Conservation (phyloP, 208 protist species). For the Crithidia sp. region DNA sequence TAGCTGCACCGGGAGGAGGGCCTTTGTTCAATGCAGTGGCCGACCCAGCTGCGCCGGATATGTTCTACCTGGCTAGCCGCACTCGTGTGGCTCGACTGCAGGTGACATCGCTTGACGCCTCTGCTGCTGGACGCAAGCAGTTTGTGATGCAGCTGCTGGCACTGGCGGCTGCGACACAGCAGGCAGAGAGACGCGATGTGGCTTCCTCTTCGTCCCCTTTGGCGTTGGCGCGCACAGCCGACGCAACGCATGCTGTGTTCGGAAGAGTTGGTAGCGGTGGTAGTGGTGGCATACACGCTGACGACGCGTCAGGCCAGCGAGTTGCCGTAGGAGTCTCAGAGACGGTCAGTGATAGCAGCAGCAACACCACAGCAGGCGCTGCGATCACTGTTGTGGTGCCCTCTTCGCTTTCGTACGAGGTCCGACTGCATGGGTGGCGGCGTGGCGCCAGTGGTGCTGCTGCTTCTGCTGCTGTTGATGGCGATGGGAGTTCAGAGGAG, state of each 20-base stretch:
- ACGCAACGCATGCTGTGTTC: not conserved
- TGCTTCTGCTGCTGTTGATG: no score
- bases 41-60: conserved; percentile 13
- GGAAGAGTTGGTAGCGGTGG: not conserved
- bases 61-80: conserved; percentile 26
- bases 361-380: not conserved
- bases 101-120: not conserved
- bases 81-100: conserved; percentile 15
- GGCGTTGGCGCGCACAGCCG: no score
- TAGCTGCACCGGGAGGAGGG: not conserved
- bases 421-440: conserved; percentile 7
- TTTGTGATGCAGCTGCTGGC: conserved; percentile 22
- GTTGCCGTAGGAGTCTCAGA: not conserved
- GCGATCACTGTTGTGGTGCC: conserved; percentile 2
- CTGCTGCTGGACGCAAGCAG: conserved; percentile 3
- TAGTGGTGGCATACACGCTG: not conserved
- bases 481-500: not conserved
- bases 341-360: not conserved
- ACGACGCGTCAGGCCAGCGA: not conserved
- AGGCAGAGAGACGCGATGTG: not conserved
- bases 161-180: conserved; percentile 7
- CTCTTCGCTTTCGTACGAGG: conserved; percentile 15
- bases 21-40: conserved; percentile 15
- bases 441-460: not conserved
- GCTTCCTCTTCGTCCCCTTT: no score